These are phyloP conservation scores for Chrysanthemum lavandulifolium DNA, from an alignment of 129 eudicot species.

Conservation along the genomic window DNA sequence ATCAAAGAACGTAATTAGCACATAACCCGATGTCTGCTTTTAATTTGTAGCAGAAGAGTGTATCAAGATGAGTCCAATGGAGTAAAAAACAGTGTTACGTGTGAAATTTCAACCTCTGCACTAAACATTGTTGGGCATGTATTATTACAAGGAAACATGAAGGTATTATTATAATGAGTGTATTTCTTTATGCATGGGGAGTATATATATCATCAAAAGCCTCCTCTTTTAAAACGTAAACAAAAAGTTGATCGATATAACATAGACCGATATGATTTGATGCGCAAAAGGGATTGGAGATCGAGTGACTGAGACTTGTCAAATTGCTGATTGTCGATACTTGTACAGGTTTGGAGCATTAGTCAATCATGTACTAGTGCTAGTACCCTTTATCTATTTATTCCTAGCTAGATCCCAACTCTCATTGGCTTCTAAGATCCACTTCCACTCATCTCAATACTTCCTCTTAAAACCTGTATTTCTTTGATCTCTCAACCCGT, in stretches of 20 bases:
- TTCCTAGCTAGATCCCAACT: conserved; percentile 40
- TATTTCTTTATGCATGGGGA: conserved; percentile 3
- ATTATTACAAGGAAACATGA: conserved; percentile 39
- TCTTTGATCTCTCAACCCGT: too few species aligned
- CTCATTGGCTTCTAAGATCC: conserved; percentile 64
- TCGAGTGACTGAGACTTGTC: conserved; percentile 9
- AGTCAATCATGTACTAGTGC: neutral
- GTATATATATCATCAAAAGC: neutral
- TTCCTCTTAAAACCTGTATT: neutral
- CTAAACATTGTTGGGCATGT: conserved; percentile 36
- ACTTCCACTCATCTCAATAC: conserved; percentile 25
- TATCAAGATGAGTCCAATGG: conserved; percentile 38
- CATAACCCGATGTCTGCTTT: conserved; percentile 15
- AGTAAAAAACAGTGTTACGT: neutral
- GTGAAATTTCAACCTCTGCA: conserved; percentile 31
- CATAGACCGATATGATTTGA: conserved; percentile 12
- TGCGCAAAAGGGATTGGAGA: neutral
- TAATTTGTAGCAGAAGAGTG: conserved; percentile 7
- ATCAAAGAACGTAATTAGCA: neutral
- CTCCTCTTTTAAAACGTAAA: conserved; percentile 16
- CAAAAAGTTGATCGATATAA: conserved; percentile 1
- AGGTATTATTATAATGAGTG: conserved; percentile 15
- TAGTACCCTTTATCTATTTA: conserved; percentile 22
- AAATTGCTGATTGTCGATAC: conserved; percentile 46
- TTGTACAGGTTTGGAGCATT: conserved; percentile 25